Evolutionary conservation across 192 early-diverging fungal genomes (phyloP), one percentile per base, ranked within the genome.

Genomic region (Entomortierella lignicola): DNA sequence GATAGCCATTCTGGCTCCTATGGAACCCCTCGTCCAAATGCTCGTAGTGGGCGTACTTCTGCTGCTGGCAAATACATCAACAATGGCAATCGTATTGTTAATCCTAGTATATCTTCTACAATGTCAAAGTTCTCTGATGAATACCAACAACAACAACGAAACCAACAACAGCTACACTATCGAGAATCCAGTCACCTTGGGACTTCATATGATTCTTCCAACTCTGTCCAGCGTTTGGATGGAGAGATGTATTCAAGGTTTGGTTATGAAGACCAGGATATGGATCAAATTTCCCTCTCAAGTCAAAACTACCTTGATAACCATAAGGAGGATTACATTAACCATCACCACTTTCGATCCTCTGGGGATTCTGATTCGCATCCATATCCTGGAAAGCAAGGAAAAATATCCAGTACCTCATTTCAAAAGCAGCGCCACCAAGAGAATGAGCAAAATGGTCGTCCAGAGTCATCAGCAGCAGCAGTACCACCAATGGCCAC

Each of bases 1-100:
- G 75, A 79, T 13, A 79, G 75, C 41, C 75, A 79, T 18, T 79
- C 74, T 37, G 74, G 74, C 12, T 77, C 75, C 3, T 70, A 55
- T 52, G 67, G 68, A 8, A 70, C 75, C 0, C 67, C 75, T 30
- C 67, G 62, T 5, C 60, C 72, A 4, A 62, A 59, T 18, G 44
- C 29, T 5, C 21, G 44, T 17, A 42, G 61, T 23, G 68, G 50
- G 8, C 62, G 44, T 3, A 20, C 48, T 42, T 8, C 67, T 32
- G 52, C 43, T 13, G 47, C 61, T 5, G 27, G 44, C 25, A 79
- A 79, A 13, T 61, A 58, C 30, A 37, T n/a, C 50, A 48, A 39
- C 26, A 30, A 21, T 1, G 56, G 55, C 30, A 53, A 39, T 32
- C 65, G 72, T 12, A 18, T 65, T 4, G 32, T 37, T 11, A 58